phyloP scores from a whole-genome alignment of 768 basidiomycete genomes.

The Boletus rufocinnamomeus region DNA sequence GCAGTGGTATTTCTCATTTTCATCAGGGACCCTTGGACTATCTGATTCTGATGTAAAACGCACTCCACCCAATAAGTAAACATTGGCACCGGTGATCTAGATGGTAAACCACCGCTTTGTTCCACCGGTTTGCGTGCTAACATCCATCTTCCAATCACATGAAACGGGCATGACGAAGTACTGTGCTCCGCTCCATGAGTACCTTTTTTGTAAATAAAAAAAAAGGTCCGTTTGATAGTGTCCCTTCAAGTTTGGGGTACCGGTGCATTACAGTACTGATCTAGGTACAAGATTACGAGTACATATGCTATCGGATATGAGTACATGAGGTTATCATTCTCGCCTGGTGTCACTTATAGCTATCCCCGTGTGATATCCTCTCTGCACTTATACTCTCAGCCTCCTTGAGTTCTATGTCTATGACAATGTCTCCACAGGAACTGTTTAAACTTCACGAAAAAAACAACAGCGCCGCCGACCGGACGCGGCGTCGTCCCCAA shows the following conservation, averaged over 20 bases:
- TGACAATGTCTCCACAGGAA: background rate
- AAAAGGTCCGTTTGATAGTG: background rate
- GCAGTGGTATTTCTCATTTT: background rate
- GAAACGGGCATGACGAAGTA: slow-evolving; percentile 5
- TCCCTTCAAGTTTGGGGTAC: background rate
- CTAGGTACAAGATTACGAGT: background rate
- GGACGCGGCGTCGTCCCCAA: background rate
- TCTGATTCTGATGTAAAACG: background rate
- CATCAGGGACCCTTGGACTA: background rate
- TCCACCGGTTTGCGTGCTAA: background rate
- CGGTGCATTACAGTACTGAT: background rate
- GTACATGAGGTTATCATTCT: background rate
- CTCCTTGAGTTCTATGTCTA: background rate
- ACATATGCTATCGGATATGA: background rate
- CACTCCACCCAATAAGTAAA: background rate
- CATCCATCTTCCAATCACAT: too few relatives aligned
- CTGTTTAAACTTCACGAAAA: background rate
- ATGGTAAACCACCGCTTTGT: background rate
- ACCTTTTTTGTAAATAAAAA: background rate
- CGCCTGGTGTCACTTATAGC: background rate
- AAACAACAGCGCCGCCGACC: background rate
- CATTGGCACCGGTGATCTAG: background rate
- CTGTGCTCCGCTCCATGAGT: background rate
- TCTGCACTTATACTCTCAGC: background rate
- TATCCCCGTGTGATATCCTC: background rate